Conservation (phyloP, 257 asterid species). For the Gentiana macrophylla region DNA sequence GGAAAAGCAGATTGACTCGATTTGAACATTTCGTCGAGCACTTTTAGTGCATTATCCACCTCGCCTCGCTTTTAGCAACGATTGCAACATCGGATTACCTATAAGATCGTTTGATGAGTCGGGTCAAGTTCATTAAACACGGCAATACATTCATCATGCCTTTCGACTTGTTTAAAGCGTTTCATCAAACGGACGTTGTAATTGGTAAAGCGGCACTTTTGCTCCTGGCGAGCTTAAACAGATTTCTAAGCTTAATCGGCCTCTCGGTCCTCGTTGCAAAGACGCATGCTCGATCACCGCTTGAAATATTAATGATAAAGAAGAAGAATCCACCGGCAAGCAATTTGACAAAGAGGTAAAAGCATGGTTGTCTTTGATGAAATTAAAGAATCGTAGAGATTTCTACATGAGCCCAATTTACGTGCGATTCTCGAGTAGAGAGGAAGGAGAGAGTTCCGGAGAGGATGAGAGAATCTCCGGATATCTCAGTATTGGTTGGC, state of each 20-base stretch:
- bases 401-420: slow-evolving; percentile 40
- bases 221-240: slow-evolving; percentile 33
- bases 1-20: slow-evolving; percentile 27
- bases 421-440: slow-evolving; percentile 54
- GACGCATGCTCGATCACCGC: slow-evolving; percentile 50
- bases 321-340: slow-evolving; percentile 3
- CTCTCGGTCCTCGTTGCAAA: slow-evolving; percentile 10
- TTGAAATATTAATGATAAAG: slow-evolving; percentile 49
- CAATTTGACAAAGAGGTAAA: slow-evolving; percentile 5
- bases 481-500: slow-evolving; percentile 19
- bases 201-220: slow-evolving; percentile 26
- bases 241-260: slow-evolving; percentile 28
- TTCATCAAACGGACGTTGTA: slow-evolving; percentile 46
- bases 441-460: slow-evolving; percentile 27
- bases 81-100: slow-evolving; percentile 35
- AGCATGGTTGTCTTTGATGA: slow-evolving; percentile 22
- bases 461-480: slow-evolving; percentile 31
- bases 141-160: slow-evolving; percentile 36
- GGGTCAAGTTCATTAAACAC: slow-evolving; percentile 35
- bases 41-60: slow-evolving; percentile 48
- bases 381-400: slow-evolving; percentile 48
- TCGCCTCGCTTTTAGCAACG: slow-evolving; percentile 27
- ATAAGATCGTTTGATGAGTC: slow-evolving; percentile 24
- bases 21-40: slow-evolving; percentile 72
- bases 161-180: slow-evolving; percentile 32